Evolutionary conservation across 208 protist species (phyloP), one percentile per base, ranked within the genome.

Genomic region (Trypanosoma boissoni): DNA sequence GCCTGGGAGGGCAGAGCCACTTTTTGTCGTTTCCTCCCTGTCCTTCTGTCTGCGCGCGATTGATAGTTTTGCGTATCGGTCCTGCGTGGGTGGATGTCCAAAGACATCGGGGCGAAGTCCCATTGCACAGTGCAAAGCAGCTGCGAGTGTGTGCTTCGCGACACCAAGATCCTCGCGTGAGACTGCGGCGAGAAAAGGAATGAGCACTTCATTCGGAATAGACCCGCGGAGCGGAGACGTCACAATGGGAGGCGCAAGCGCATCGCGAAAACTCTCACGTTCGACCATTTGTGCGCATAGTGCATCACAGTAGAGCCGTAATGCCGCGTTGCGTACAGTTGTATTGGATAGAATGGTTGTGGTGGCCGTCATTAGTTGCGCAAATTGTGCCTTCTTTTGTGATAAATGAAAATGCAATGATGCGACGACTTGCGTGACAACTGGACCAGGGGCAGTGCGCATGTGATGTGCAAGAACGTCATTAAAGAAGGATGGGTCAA

Each of bases 171-270:
- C 84, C 42, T 75, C 67, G 23, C 82, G 76, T 14, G 76, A 69
- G 21, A 94, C 83, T 9, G 77, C 80, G 6, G 88, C 88, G 37
- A 88, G 69, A 49, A 94, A 94, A 23, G 75, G 70, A 42, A 91
- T 80, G 3, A 94, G 73, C 20, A 83, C 70, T 64, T 94, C 88
- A 60, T 91, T 89, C 0, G 84, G 63, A 2, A 78, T 67, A 23
- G 72, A 61, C 2, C 51, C 71, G 0, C 58, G 58, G 18, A 42
- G 58, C 7, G 55, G 49, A 14, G 74, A 80, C 14, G 78, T 76
- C 26, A 86, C 74, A 6, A 80, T 87, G 3, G 76, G 86, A 43
- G 83, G 80, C 10, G 64, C 83, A 43, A 94, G 74, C 1, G 83
- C 78, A 29, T 77, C 69, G 1, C 76, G 78, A 55, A 87, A 89